phyloP scores from a whole-genome alignment of 2,329 filamentous ascomycete genomes.

The Penicillium sp. region DNA sequence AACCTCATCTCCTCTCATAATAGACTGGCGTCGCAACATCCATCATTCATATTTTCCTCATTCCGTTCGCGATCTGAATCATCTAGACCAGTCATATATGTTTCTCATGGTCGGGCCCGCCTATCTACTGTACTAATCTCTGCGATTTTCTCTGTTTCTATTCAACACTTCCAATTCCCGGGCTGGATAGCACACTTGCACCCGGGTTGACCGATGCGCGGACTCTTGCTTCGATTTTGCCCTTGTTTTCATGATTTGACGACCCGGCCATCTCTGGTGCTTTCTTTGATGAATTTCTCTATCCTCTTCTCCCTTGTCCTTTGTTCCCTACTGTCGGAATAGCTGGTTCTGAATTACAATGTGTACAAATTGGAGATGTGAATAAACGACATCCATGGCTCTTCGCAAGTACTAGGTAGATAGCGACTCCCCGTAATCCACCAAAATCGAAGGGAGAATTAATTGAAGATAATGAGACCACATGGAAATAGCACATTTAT shows the following conservation, averaged over 20 bases:
- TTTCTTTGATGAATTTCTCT: conserved; percentile 8
- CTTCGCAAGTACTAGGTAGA: no score
- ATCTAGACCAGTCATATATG: conserved; percentile 18
- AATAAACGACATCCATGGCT: conserved; percentile 14
- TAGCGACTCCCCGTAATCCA: no score
- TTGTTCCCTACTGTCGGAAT: conserved; percentile 7
- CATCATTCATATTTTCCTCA: conserved; percentile 5
- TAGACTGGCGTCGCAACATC: conserved; percentile 16
- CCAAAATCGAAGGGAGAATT: no score
- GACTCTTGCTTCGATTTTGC: not conserved
- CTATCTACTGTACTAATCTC: conserved; percentile 24
- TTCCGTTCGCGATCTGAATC: conserved; percentile 8
- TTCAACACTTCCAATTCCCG: not conserved
- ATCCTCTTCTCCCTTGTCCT: conserved; percentile 8
- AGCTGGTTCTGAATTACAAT: conserved; percentile 1
- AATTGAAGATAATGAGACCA: no score
- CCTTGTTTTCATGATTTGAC: conserved; percentile 17
- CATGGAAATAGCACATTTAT: no score
- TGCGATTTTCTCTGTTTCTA: conserved; percentile 13
- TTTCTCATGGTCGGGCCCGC: conserved; percentile 9
- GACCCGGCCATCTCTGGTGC: conserved; percentile 13
- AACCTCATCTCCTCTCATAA: conserved; percentile 9
- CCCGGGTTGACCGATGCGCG: not conserved
- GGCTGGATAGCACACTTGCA: conserved; percentile 1
- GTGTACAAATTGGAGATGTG: conserved; percentile 23